Conservation (phyloP, 140 eudicot species). For the Bidens hawaiensis region DNA sequence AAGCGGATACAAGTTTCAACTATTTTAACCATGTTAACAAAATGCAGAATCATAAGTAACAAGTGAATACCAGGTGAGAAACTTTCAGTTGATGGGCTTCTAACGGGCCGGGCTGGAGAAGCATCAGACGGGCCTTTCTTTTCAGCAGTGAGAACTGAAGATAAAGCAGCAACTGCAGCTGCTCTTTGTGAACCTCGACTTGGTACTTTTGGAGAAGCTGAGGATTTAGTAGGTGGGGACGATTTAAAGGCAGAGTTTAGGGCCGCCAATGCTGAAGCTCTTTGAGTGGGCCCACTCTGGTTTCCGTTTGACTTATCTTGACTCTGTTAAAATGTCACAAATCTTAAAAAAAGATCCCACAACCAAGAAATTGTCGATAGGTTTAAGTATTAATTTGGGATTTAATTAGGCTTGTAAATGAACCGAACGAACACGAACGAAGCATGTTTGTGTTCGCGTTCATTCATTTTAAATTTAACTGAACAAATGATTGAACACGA, state of each 20-base stretch:
- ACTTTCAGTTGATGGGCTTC: conserved; percentile 47
- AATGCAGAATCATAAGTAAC: background rate
- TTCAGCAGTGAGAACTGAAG: conserved; percentile 93
- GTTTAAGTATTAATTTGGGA: background rate
- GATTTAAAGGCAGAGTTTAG: conserved; percentile 77
- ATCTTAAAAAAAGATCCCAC: background rate
- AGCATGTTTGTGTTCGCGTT: too few species aligned
- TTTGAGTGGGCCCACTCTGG: conserved; percentile 93
- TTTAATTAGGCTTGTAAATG: too few species aligned
- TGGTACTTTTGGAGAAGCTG: conserved; percentile 49
- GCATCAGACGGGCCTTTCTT: conserved; percentile 54
- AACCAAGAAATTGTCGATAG: background rate
- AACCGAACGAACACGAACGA: too few species aligned
- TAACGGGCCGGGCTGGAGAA: conserved; percentile 64
- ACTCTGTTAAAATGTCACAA: conserved; percentile 21
- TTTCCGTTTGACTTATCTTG: conserved; percentile 54
- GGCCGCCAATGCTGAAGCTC: conserved; percentile 97
- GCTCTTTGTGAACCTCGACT: conserved; percentile 88
- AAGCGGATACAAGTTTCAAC: background rate
- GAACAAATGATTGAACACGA: too few species aligned
- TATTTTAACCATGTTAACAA: background rate
- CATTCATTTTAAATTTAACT: too few species aligned
- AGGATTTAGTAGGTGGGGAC: conserved; percentile 39
- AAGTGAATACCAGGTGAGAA: conserved; percentile 33
- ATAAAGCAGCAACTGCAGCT: conserved; percentile 98